A percentile compares a stretch with the other conserved stretches of the same genome.
phyloP scores from a whole-genome alignment of 306 rosid genomes.

The Ormosia emarginata region DNA sequence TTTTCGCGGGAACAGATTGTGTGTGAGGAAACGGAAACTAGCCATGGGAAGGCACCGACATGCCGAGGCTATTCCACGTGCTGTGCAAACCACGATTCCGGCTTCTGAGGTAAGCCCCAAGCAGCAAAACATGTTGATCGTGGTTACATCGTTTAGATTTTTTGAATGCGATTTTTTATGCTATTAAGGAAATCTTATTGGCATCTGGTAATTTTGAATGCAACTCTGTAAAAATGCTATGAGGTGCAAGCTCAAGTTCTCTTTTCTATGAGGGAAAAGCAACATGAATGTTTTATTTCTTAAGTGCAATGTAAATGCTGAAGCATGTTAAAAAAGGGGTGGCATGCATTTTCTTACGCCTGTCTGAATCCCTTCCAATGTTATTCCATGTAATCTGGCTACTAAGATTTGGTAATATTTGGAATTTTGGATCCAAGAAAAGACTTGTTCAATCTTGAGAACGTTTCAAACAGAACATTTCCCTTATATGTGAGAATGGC shows the following conservation, averaged over 20 bases:
- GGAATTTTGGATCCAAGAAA: background rate
- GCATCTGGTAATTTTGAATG: background rate
- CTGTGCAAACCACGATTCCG: slow-evolving; percentile 53
- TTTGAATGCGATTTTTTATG: background rate
- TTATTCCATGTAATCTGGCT: background rate
- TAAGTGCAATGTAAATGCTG: background rate
- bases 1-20: slow-evolving; percentile 53
- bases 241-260: background rate
- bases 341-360: background rate
- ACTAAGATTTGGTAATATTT: background rate
- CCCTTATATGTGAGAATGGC: background rate
- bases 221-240: background rate
- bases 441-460: background rate
- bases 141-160: background rate
- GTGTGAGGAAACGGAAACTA: slow-evolving; percentile 39
- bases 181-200: background rate
- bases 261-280: background rate
- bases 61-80: slow-evolving; percentile 40
- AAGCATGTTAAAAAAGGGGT: background rate
- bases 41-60: slow-evolving; percentile 44
- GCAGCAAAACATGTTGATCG: background rate
- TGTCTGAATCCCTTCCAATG: background rate
- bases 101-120: slow-evolving; percentile 51
- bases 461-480: background rate
- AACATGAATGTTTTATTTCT: background rate